Base-by-base conservation (phyloP, 805 yeast species). In the Wickerhamiella cacticola region DNA sequence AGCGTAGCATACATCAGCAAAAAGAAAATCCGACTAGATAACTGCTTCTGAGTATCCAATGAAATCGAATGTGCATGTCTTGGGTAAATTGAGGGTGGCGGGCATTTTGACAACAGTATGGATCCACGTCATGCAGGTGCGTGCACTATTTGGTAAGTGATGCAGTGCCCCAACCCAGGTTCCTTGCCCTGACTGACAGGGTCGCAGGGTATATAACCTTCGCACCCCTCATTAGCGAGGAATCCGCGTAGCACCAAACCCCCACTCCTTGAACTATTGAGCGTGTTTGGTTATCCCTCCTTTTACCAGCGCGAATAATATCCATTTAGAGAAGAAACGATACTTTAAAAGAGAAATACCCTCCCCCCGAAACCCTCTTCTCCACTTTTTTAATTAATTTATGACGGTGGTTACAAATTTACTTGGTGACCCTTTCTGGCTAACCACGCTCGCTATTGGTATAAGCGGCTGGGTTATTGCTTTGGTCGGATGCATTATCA, bases 391-490 rank as follows among this genome's bases (percentile, higher is more conserved):
- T 16, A 9, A 13, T 13, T 22, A 16, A 9, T 19, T 23, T 38
- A 44, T 34, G 36, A 48, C 51, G 28, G 50, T 53, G n/a, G 34
- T 57, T 4, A 48, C 56, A 3, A 79, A 79, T 55, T 68, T 84
- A 51, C 61, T 79, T 19, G 78, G 85, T 25, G 94, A 88, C 62
- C 95, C 96, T 2, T 88, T 88, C 62, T 94, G 94, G 44, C 70
- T 87, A 29, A 74, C 92, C 15, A 81, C 96, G 5, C 69, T 83
- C 33, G 76, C 87, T 1, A 76, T 88, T 46, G 81, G 87, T 1
- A 53, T 72, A 2, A 59, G 86, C 22, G 76, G 95, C 13, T 89
- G 97, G 97, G 69, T 86, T 50, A 75, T 92, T 45, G 84, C 95
- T 8, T 72, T 92, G 48, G 94, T 82, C 1, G 96, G 96, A 1